phyloP scores from a whole-genome alignment of 768 basidiomycete species.

The Boletellus sp. region DNA sequence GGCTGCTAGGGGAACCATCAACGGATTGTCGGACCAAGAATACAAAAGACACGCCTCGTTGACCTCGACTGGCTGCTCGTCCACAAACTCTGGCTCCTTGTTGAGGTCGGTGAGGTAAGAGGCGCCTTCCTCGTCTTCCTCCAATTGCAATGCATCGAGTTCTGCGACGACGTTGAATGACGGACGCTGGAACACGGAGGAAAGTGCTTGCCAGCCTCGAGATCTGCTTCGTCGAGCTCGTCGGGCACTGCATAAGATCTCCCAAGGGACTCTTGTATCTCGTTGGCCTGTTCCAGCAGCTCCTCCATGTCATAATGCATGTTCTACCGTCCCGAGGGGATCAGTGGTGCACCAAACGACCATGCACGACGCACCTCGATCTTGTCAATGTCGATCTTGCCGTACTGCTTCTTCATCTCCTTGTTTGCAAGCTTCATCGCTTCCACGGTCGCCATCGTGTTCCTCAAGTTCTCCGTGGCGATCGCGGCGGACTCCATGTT shows the following conservation, averaged over 20 bases:
- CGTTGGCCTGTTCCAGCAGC: slow-evolving; percentile 92
- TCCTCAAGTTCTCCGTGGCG: slow-evolving; percentile 95
- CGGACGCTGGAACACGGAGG: neutral
- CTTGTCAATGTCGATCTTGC: slow-evolving; percentile 96
- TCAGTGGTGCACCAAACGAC: neutral
- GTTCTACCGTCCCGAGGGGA: slow-evolving; percentile 52
- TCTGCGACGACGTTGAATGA: slow-evolving; percentile 47
- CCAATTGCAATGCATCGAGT: slow-evolving; percentile 88
- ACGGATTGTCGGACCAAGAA: neutral
- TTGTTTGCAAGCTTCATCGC: slow-evolving; percentile 96
- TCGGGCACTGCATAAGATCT: slow-evolving; percentile 96
- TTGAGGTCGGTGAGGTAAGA: slow-evolving; percentile 86
- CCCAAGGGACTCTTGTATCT: slow-evolving; percentile 92
- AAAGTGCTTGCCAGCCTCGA: slow-evolving; percentile 77
- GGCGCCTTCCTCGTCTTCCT: slow-evolving; percentile 86
- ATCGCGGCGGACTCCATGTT: slow-evolving; percentile 97
- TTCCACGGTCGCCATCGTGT: slow-evolving; percentile 98
- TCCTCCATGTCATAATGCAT: slow-evolving; percentile 99
- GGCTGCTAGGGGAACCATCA: slow-evolving; percentile 31
- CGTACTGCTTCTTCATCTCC: slow-evolving; percentile 94
- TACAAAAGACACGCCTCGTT: slow-evolving; percentile 46
- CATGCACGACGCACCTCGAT: slow-evolving; percentile 69
- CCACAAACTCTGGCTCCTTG: slow-evolving; percentile 89
- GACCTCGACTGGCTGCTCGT: slow-evolving; percentile 75
- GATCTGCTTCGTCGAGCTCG: slow-evolving; percentile 94